phyloP scores from a whole-genome alignment of 306 rosid genomes.

The Castanea crenata region DNA sequence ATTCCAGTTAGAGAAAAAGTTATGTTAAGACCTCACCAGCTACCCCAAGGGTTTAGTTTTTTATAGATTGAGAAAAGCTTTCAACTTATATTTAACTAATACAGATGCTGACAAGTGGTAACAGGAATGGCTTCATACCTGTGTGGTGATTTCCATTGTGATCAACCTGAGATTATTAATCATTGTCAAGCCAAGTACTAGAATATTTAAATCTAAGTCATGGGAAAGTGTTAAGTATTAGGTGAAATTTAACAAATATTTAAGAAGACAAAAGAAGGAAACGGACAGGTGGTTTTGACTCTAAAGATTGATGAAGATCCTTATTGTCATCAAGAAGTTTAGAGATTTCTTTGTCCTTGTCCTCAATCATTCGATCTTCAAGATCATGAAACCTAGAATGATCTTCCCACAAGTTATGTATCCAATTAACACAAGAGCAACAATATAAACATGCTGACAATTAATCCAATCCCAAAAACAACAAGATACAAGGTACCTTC shows the following conservation, averaged over 20 bases:
- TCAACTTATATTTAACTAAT: conserved; percentile 7
- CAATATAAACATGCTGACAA: conserved; percentile 2
- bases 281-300: conserved; percentile 65
- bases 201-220: conserved; percentile 2
- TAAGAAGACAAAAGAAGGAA: conserved; percentile 15
- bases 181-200: conserved; percentile 19
- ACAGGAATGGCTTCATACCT: conserved; percentile 50
- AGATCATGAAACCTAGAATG: conserved; percentile 84
- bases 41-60: conserved; percentile 14
- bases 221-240: conserved; percentile 13
- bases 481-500: conserved; percentile 53
- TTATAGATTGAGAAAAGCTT: conserved; percentile 7
- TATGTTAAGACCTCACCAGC: conserved; percentile 16
- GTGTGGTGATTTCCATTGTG: conserved; percentile 43
- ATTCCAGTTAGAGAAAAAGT: conserved; percentile 32
- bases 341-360: conserved; percentile 84
- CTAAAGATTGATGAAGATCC: conserved; percentile 69
- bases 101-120: neutral
- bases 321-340: conserved; percentile 74
- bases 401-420: conserved; percentile 63
- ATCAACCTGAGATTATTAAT: conserved; percentile 58
- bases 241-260: conserved; percentile 18
- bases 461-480: conserved; percentile 15
- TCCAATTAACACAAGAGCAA: conserved; percentile 27
- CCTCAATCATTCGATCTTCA: conserved; percentile 86